Evolutionary conservation across 2,329 filamentous ascomycete genomes (phyloP), one percentile per base, ranked within the genome.

Genomic region (Epichloe scottii): DNA sequence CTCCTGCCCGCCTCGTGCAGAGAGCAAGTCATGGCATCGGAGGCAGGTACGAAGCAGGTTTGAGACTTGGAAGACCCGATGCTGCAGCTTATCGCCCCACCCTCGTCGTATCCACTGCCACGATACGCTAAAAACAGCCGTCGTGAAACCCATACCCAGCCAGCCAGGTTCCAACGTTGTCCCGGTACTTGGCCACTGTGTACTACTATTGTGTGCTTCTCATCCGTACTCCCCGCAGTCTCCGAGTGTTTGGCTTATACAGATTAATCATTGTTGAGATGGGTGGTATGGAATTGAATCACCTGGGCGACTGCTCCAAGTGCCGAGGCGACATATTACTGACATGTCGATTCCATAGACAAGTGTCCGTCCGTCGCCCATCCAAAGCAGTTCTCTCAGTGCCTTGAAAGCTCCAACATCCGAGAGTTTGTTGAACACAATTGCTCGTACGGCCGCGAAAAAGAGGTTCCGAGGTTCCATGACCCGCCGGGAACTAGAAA

Each of bases 41-140:
- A 52, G 50, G 50, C 50, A 52, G 50, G 35, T 52, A 42, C 37
- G 38, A 19, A 41, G 46, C 47, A 15, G 17, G 38, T 33, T 30
- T 43, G 12, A 23, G 30, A 44, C 23, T 37, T 46, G 34, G 14
- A 46, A 37, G 34, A 38, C 14, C 51, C 51, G 51, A 50, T 50
- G 37, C 23, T 44, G 48, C 38, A 47, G 47, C 42, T 46, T 23
- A 45, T 50, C 12, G 48, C 33, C 33, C 51, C 51, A 46, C 41
- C 47, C 19, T 41, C 8, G 30, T 52, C 41, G 41, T 48, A 49
- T 52, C 33, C 21, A 35, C n/a, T 46, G 46, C 41, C 40, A 49
- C 46, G 34, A 52, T 42, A 34, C 46, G 50, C 46, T 45, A 48
- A 52, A 37, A 48, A 52, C 41, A 40, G 46, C 41, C 40, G 42